Evolutionary conservation across 371 early-diverging fungal genomes (phyloP).

Genomic region (Zychaea mexicana): DNA sequence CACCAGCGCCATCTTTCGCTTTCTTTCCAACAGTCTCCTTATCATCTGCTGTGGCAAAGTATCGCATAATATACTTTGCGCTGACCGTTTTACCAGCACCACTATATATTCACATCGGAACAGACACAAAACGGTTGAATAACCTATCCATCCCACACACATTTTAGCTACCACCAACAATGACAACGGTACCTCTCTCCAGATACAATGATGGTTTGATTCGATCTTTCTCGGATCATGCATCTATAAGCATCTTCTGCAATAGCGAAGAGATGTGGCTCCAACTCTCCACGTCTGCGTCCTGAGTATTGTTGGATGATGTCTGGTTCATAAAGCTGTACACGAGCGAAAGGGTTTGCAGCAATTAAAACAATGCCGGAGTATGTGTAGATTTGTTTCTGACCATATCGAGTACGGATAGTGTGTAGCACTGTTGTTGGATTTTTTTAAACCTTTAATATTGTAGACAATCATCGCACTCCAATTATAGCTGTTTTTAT

Average conservation of each 20-base stretch:
- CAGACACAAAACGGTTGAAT: constrained; percentile 1
- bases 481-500: no score
- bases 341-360: constrained; percentile 95
- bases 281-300: constrained; percentile 90
- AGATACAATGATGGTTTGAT: constrained; percentile 98
- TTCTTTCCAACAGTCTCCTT: constrained; percentile 48
- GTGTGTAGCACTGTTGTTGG: constrained; percentile 79
- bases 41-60: constrained; percentile 92
- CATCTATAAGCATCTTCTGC: constrained; percentile 98
- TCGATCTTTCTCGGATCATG: constrained; percentile 89
- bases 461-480: no score
- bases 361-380: constrained; percentile 99
- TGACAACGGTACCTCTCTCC: constrained; percentile 81
- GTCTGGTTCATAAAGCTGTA: constrained; percentile 87
- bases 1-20: constrained; percentile 31
- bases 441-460: no score
- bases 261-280: constrained; percentile 98
- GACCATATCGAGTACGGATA: constrained; percentile 83
- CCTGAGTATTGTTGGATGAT: constrained; percentile 92
- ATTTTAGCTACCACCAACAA: not conserved
- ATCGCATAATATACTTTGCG: constrained; percentile 97
- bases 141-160: not conserved
- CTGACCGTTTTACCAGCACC: constrained; percentile 97
- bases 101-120: constrained; percentile 33
- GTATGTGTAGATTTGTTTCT: constrained; percentile 96